Conservation (phyloP, 108 stramenopile genomes). For the Seminavis robusta region DNA sequence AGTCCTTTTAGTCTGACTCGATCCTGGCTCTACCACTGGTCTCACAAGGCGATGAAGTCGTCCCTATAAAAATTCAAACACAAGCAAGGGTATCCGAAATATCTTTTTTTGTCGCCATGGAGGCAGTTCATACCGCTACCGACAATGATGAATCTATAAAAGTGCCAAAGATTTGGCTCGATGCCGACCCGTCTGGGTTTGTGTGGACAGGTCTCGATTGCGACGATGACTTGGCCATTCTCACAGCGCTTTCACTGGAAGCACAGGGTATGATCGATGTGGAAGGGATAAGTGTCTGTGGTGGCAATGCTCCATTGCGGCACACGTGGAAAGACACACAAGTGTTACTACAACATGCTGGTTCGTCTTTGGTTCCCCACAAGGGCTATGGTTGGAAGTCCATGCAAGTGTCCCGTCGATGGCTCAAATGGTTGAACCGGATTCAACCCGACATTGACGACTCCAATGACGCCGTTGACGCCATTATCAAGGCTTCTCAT, state of each 20-base stretch:
- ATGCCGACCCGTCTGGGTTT: slow-evolving; percentile 22
- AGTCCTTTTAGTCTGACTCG: too few relatives aligned
- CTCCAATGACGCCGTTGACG: too few relatives aligned
- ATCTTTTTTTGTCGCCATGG: too few relatives aligned
- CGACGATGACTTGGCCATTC: slow-evolving; percentile 28
- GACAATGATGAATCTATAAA: too few relatives aligned
- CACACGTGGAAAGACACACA: slow-evolving; percentile 10
- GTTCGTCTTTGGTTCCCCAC: neutral
- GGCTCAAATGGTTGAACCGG: neutral
- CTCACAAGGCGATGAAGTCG: too few relatives aligned
- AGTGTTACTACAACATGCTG: neutral
- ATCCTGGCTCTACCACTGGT: too few relatives aligned
- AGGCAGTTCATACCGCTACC: too few relatives aligned
- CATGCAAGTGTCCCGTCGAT: slow-evolving; percentile 6
- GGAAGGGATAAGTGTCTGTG: neutral
- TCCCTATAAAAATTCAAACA: too few relatives aligned
- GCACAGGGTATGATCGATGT: neutral
- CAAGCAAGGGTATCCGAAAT: too few relatives aligned
- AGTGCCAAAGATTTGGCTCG: too few relatives aligned
- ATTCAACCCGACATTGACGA: too few relatives aligned
- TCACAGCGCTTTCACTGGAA: slow-evolving; percentile 16
- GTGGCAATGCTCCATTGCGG: slow-evolving; percentile 9
- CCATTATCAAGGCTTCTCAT: slow-evolving; percentile 10
- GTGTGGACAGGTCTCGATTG: slow-evolving; percentile 21
- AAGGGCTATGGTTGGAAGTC: slow-evolving; percentile 9